phyloP scores from a whole-genome alignment of 164 flowering plant genomes.

The Berberis thunbergii region DNA sequence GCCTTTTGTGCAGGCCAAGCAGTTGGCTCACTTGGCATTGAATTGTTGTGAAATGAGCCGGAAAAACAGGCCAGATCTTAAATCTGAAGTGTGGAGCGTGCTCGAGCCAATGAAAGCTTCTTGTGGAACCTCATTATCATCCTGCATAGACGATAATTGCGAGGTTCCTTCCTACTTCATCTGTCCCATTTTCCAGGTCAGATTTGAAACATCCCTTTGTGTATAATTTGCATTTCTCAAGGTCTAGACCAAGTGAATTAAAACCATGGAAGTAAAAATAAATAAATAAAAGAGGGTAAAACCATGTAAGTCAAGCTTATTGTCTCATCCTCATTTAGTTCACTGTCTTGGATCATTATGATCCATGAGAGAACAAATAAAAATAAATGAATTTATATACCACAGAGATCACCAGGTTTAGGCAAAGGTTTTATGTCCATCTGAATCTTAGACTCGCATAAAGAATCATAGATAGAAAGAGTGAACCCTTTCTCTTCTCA shows the following conservation, averaged over 20 bases:
- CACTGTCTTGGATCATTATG: background rate
- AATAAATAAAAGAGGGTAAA: no score
- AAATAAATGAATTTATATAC: no score
- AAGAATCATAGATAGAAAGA: no score
- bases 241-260: no score
- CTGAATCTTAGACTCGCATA: no score
- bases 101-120: conserved; percentile 67
- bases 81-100: conserved; percentile 65
- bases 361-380: background rate
- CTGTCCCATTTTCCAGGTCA: conserved; percentile 77
- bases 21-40: conserved; percentile 64
- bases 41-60: conserved; percentile 56
- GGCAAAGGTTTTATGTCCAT: no score
- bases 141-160: conserved; percentile 21
- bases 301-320: background rate
- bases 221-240: no score
- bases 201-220: background rate
- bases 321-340: background rate
- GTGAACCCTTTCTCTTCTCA: no score
- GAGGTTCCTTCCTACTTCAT: conserved; percentile 56
- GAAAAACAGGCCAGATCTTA: conserved; percentile 56
- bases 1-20: conserved; percentile 85
- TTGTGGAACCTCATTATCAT: conserved; percentile 35
- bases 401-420: background rate
- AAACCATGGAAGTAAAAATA: no score